Evolutionary conservation across 257 asterid species (phyloP), one percentile per base, ranked within the genome.

Genomic region (Ilex asprella): DNA sequence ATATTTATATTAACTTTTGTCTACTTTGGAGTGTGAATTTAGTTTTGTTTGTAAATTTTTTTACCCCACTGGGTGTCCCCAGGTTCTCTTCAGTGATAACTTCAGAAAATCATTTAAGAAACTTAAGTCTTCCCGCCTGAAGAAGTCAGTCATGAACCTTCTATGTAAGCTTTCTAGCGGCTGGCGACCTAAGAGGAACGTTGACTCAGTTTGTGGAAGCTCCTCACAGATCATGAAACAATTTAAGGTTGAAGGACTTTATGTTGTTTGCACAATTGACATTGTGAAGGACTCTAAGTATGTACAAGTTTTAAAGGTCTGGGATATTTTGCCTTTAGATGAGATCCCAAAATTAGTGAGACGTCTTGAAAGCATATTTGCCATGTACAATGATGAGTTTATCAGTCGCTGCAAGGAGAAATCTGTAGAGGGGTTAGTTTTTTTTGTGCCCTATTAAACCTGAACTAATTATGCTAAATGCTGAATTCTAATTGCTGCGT

Each of bases 161-260:
- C 59, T 87, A 59, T 69, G 76, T 62, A 82, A 75, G 71, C 79
- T 84, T 66, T 83, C 92, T 47, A 64, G 80, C 31, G 95, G 95
- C 47, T 84, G 95, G 95, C 82, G 87, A 66, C 92, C 92, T 6
- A 78, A 73, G 78, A 87, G 71, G 57, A 67, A 62, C 30, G 78
- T 82, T 67, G 86, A 86, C 64, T 44, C 55, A 61, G 27, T 62
- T 46, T 84, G 84, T 27, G 78, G 75, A 70, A 69, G 60, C 70
- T 80, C 92, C 54, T 65, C 69, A 2, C 74, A 78, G 56, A 61
- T 78, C 44, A 70, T 86, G 68, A 75, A 87, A 53, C 77, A 80
- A 35, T 78, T 80, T 63, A 78, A 78, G 75, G 82, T 84, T 63
- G 83, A 82, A 30, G 74, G 73, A 6, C 65, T 61, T 31, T 80